Evolutionary conservation across 2,329 filamentous ascomycete genomes (phyloP), one percentile per base, ranked within the genome.

Genomic region (Colletotrichum shisoi): DNA sequence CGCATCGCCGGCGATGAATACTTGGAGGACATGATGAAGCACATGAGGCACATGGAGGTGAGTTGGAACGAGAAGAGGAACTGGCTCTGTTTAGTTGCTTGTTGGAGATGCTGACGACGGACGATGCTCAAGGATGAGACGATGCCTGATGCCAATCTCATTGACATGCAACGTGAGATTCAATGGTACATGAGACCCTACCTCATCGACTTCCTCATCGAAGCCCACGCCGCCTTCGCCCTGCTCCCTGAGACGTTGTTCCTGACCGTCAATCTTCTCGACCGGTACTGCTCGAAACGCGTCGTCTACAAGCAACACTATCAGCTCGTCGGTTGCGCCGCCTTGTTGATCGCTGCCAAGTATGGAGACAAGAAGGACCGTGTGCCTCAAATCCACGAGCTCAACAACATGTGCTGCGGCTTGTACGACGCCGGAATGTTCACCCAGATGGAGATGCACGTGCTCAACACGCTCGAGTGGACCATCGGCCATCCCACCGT

Each of bases 111-210:
- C 66, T 68, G 39, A 68, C 66, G 37, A n/a, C 12, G 3, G 1
- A 21, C 1, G 27, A 31, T 31, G 27, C 0, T 6, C 56, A 59
- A 87, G 86, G 87, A 90, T 74, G 91, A 96, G 80, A 98, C 95
- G 34, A 84, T 98, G 71, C 92, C 95, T 61, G 95, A 99, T 79
- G 94, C 96, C 77, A 94, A 94, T 78, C 93, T 96, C 42, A 99
- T 99, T 78, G 95, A 99, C 79, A 97, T 98, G 80, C 95, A 99
- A 81, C 93, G 94, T 71, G 95, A 99, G 85, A 98, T 99, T 70
- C 93, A 98, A 78, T 99, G 95, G 95, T 98, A 96, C 81, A 99
- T 99, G 95, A 86, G 95, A 74, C 95, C 95, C 0, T 98, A 97
- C 79, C 89, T 99, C 42, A 91, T 99, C 76, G 95, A 99, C 82